Evolutionary conservation across 371 early-diverging fungal genomes (phyloP), one percentile per base, ranked within the genome.

Genomic region (Dinochytrium kinnereticum): DNA sequence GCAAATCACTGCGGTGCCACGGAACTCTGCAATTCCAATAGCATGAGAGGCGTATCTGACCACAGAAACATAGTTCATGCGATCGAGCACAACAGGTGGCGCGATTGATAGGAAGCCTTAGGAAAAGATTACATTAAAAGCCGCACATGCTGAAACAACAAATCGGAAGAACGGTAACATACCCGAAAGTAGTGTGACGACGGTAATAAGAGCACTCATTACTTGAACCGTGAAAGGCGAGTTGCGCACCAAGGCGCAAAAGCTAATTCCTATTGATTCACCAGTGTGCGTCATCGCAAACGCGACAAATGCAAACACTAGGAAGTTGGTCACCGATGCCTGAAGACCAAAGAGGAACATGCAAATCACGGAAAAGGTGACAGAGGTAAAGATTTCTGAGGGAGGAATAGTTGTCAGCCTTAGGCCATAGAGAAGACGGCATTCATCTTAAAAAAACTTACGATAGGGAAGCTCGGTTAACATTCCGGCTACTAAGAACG

Each of bases 241-340:
- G 19, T 69, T 31, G 10, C 64, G 34, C 26, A 79, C 80, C 39
- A 81, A 17, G 0, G 84, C 74, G 73, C 80, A 78, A 68, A 84
- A 81, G 30, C 77, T 78, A 36, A 84, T 80, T 31, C 82, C 82
- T 24, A 84, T 76, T 39, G 72, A 70, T 51, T 84, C 84, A 10
- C 84, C 84, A 24, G 67, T 51, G 59, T 76, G 72, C 28, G 80
- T 26, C 51, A 53, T 44, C 33, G 68, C 70, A 1, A 73, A 70
- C 51, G 64, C 39, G 26, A 49, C 19, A 44, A 76, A 72, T n/a
- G 65, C 19, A 13, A 76, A 51, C 24, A 64, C 49, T 50, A 78
- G 74, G 36, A 73, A 74, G 57, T 51, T 77, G 39, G 66, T 53
- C 2, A 72, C 61, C 2, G 71, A 59, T 21, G 72, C 37, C 17